Base-by-base conservation (phyloP, 805 yeast species). In the Hanseniaspora lachancei region DNA sequence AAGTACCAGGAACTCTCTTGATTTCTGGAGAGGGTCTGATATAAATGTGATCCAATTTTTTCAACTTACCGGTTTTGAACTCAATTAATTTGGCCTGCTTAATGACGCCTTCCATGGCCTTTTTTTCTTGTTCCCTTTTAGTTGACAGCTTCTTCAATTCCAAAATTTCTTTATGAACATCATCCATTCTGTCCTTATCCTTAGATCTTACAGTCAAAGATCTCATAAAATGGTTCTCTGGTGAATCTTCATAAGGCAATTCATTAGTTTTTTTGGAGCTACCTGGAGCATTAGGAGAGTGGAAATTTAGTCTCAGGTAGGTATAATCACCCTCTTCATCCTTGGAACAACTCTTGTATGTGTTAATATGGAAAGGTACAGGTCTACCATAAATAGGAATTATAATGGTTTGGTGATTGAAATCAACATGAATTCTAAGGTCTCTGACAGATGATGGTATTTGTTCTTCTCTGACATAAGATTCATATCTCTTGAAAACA, bases 11-110 rank as follows among this genome's bases (percentile, higher is more conserved):
- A 32, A 84, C 81, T 69, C 96, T 86, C 68, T 91, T 91, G n/a
- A 96, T 85, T 68, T 91, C 98, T 0, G 97, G 97, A 49, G 89
- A 87, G 41, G 98, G 98, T 67, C 97, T 82, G 50, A 89, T 84
- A 66, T 83, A 88, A 1, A 93, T 89, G 58, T 84, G 82, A 60
- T 91, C 97, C 60, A 93, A 73, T 66, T 91, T 81, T 70, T 82
- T 81, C 39, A 95, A 86, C 63, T 97, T 79, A 47, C 89, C 85
- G 12, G 86, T 85, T 66, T 80, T 82, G 57, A 84, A 78, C 69
- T 89, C 96, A 58, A 88, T 72, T 63, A 91, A 76, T 62, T 78
- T 86, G 54, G 89, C 97, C 72, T 91, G 98, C 48, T 86, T 82
- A 34, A 91, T 91, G 53, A 91, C 96, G 66, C 93, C 98, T 5